phyloP scores from a whole-genome alignment of 2,329 filamentous ascomycete genomes.

The Lasiodiplodia sp. region DNA sequence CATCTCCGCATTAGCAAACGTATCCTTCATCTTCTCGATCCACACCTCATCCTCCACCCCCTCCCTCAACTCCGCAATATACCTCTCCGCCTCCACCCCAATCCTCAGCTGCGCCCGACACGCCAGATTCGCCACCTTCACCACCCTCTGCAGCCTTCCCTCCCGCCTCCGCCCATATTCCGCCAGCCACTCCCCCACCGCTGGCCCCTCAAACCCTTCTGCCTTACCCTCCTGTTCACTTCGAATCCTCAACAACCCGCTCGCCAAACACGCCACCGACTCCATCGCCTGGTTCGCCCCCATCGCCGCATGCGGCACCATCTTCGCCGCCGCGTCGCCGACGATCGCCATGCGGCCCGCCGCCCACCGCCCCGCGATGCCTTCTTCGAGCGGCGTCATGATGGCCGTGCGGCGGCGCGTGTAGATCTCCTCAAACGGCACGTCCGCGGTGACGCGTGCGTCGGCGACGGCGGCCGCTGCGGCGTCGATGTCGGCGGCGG shows the following conservation, averaged over 20 bases:
- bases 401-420: constrained; percentile 33
- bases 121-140: too few relatives aligned
- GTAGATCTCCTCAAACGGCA: constrained; percentile 48
- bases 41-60: too few relatives aligned
- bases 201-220: too few relatives aligned
- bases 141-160: too few relatives aligned
- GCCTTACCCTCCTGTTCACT: accelerated
- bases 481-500: constrained; percentile 39
- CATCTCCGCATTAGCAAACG: too few relatives aligned
- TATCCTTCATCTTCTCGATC: too few relatives aligned
- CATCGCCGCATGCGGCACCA: constrained; percentile 35
- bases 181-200: too few relatives aligned
- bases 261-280: constrained; percentile 33
- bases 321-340: constrained; percentile 46
- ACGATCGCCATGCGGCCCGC: constrained; percentile 47
- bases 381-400: constrained; percentile 46
- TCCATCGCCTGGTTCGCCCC: constrained; percentile 37
- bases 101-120: too few relatives aligned
- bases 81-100: too few relatives aligned
- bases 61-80: too few relatives aligned
- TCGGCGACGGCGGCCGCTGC: constrained; percentile 38
- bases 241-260: too few relatives aligned
- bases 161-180: too few relatives aligned
- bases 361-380: constrained; percentile 48
- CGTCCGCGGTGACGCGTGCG: constrained; percentile 35